A percentile compares a stretch with the other conserved stretches of the same genome.
These are phyloP conservation scores for Trametes punicea DNA, from an alignment of 768 basidiomycete genomes.

Conservation along the genomic window DNA sequence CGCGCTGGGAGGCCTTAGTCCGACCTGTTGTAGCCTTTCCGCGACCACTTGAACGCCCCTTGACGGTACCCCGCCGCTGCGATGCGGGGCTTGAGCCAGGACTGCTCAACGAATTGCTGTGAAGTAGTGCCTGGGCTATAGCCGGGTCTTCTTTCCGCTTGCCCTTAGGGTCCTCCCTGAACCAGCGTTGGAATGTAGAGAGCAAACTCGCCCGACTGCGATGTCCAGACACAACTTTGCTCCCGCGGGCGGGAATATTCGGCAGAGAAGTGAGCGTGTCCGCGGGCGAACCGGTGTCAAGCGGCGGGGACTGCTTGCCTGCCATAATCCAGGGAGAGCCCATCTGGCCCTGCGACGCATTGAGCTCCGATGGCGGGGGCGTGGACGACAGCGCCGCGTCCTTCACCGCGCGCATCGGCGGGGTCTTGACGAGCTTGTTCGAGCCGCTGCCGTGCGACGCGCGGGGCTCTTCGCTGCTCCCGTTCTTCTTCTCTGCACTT, in stretches of 20 bases:
- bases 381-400: conserved; percentile 45
- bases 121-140: conserved; percentile 13
- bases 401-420: conserved; percentile 54
- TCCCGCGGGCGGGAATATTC: conserved; percentile 33
- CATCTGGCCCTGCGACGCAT: conserved; percentile 32
- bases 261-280: conserved; percentile 49
- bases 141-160: conserved; percentile 60
- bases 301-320: conserved; percentile 40
- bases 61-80: conserved; percentile 35
- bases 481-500: conserved; percentile 41
- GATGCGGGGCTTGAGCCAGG: conserved; percentile 22
- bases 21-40: conserved; percentile 18
- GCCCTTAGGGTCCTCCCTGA: conserved; percentile 86
- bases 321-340: conserved; percentile 78
- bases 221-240: conserved; percentile 36
- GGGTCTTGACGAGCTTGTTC: conserved; percentile 68
- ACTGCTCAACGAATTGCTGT: conserved; percentile 14
- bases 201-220: conserved; percentile 78
- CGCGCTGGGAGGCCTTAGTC: conserved; percentile 43
- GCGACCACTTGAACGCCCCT: conserved; percentile 48
- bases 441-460: conserved; percentile 62
- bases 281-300: conserved; percentile 52
- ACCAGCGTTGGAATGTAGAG: conserved; percentile 86
- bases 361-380: conserved; percentile 36
- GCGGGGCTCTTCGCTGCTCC: conserved; percentile 54